phyloP scores from a whole-genome alignment of 2,329 filamentous ascomycete genomes.

The Dryadomyces quercivorus region DNA sequence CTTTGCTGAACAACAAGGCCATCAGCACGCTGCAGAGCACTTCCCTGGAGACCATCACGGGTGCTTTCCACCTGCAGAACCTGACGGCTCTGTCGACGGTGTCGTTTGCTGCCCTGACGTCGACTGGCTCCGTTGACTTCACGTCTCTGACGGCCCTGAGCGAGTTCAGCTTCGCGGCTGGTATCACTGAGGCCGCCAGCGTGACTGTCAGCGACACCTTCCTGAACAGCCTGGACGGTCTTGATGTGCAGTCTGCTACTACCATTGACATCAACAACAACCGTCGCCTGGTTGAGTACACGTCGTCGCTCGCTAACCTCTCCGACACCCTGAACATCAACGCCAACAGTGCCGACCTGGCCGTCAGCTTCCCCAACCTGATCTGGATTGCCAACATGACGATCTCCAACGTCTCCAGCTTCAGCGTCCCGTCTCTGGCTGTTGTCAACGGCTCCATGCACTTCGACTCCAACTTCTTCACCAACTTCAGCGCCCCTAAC shows the following conservation, averaged over 20 bases:
- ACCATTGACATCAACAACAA: slow-evolving; percentile 86
- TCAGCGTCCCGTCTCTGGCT: slow-evolving; percentile 61
- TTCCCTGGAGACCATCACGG: slow-evolving; percentile 52
- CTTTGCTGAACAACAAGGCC: slow-evolving; percentile 45
- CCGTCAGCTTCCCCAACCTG: slow-evolving; percentile 66
- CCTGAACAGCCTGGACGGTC: slow-evolving; percentile 64
- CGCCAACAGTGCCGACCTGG: slow-evolving; percentile 65
- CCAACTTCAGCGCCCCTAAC: slow-evolving; percentile 51
- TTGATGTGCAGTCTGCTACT: slow-evolving; percentile 63
- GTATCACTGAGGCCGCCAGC: slow-evolving; percentile 52
- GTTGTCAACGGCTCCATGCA: slow-evolving; percentile 67
- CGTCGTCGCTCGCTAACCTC: slow-evolving; percentile 67
- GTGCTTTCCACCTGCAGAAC: slow-evolving; percentile 56
- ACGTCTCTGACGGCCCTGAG: slow-evolving; percentile 54
- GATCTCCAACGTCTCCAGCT: slow-evolving; percentile 64
- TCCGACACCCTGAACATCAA: slow-evolving; percentile 58
- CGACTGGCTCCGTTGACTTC: slow-evolving; percentile 58
- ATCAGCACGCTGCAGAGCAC: slow-evolving; percentile 51
- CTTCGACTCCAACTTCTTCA: slow-evolving; percentile 70
- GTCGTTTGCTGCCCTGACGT: slow-evolving; percentile 50
- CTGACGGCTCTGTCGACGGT: slow-evolving; percentile 59
- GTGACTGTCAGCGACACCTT: slow-evolving; percentile 79
- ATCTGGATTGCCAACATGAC: slow-evolving; percentile 68
- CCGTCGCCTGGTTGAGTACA: slow-evolving; percentile 61
- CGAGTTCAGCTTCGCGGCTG: slow-evolving; percentile 29